Base-by-base conservation (phyloP, 1,284 basidiomycete species). In the Ceratobasidium theobromae region DNA sequence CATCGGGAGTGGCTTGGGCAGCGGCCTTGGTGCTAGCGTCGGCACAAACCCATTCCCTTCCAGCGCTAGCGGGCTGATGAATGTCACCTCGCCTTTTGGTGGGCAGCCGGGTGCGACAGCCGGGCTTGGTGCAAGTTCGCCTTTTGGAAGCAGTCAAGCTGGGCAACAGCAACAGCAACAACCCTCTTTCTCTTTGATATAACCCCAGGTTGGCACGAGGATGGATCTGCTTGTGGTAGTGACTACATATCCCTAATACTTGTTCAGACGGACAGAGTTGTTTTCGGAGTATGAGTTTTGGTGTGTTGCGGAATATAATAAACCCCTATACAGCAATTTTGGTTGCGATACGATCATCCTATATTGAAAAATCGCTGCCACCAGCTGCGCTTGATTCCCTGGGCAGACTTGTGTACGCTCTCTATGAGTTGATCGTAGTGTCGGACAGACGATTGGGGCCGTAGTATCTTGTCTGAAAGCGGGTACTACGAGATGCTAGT, bases 101-200 rank as follows among this genome's bases (percentile, higher is more conserved):
- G 54, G 64, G 70, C 40, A 18, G n/a, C n/a, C n/a, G n/a, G n/a
- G n/a, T n/a, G n/a, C n/a, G n/a, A n/a, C n/a, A n/a, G n/a, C n/a
- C n/a, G n/a, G n/a, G n/a, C n/a, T n/a, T n/a, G n/a, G n/a, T n/a
- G n/a, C n/a, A n/a, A n/a, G n/a, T n/a, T n/a, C n/a, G n/a, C n/a
- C n/a, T n/a, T n/a, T n/a, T n/a, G n/a, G n/a, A n/a, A n/a, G n/a
- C n/a, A n/a, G n/a, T n/a, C n/a, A n/a, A n/a, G n/a, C n/a, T n/a
- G n/a, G 67, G 32, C 45, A 58, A 32, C 53, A 68, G 32, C 62
- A 68, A 18, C 23, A 21, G 27, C 51, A 67, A 35, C 48, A 54
- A 53, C 52, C 57, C 33, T 54, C 53, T n/a, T 51, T 57, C 30
- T 66, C 52, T 25, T 41, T 57, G 25, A 58, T 68, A 12, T 54